Conservation (phyloP, 805 yeast genomes). For the Cyberlindnera amylophila region DNA sequence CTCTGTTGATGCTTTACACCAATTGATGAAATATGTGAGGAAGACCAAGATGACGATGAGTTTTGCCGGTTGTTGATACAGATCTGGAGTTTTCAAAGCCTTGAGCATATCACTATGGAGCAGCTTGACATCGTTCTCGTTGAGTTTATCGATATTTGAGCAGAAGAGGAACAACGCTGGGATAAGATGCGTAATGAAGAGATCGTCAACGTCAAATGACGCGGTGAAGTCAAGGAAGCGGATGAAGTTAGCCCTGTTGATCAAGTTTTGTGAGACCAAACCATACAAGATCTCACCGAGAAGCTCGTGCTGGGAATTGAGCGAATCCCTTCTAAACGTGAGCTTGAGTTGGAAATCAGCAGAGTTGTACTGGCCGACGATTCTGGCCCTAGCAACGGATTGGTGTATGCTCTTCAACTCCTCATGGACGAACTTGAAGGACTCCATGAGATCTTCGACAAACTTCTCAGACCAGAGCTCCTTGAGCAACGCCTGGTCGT, state of each 20-base stretch:
- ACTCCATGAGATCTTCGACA: slow-evolving; percentile 42
- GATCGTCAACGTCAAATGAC: slow-evolving; percentile 54
- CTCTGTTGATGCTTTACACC: slow-evolving; percentile 54
- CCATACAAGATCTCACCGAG: slow-evolving; percentile 64
- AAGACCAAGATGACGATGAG: slow-evolving; percentile 49
- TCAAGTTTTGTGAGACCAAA: slow-evolving; percentile 36
- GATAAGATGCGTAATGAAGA: slow-evolving; percentile 57
- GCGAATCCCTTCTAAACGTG: slow-evolving; percentile 56
- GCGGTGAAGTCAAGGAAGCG: slow-evolving; percentile 43
- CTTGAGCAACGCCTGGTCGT: slow-evolving; percentile 26
- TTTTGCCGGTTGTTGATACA: slow-evolving; percentile 45
- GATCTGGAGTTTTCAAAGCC: slow-evolving; percentile 37
- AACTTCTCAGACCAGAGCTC: slow-evolving; percentile 25
- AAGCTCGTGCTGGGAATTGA: slow-evolving; percentile 65
- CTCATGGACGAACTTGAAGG: slow-evolving; percentile 57
- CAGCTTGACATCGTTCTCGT: slow-evolving; percentile 35
- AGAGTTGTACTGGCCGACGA: slow-evolving; percentile 48
- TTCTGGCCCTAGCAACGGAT: slow-evolving; percentile 44
- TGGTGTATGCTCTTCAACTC: slow-evolving; percentile 54
- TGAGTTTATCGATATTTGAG: slow-evolving; percentile 33
- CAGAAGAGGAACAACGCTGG: slow-evolving; percentile 54
- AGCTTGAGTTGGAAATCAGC: slow-evolving; percentile 44
- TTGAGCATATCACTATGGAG: slow-evolving; percentile 36
- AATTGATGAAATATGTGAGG: slow-evolving; percentile 54
- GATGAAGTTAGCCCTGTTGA: slow-evolving; percentile 34